phyloP scores from a whole-genome alignment of 2,329 filamentous ascomycete species.

The Fusarium sp. region DNA sequence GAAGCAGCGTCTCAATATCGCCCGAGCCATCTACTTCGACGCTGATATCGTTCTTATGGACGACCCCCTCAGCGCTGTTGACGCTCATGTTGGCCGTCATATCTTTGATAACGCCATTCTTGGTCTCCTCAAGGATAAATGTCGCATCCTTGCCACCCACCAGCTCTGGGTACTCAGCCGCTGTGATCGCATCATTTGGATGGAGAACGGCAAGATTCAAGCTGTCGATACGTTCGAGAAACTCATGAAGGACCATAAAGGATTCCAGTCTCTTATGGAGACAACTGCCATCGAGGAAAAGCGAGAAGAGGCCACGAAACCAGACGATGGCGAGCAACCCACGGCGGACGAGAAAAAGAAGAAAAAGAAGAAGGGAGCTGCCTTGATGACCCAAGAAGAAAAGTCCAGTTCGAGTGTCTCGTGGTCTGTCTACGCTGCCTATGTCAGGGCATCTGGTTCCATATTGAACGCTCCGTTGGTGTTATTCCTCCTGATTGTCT shows the following conservation, averaged over 20 bases:
- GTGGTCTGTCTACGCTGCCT: constrained; percentile 81
- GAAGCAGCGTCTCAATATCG: constrained; percentile 94
- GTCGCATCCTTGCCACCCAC: constrained; percentile 90
- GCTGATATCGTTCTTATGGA: constrained; percentile 74
- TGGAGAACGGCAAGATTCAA: constrained; percentile 85
- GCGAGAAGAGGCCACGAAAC: constrained; percentile 60
- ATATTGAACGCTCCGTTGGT: constrained; percentile 73
- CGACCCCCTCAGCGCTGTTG: constrained; percentile 73
- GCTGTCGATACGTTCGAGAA: constrained; percentile 90
- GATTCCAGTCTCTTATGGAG: constrained; percentile 85
- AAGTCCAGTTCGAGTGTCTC: constrained; percentile 78
- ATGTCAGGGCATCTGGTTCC: constrained; percentile 77
- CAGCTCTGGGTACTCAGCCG: constrained; percentile 91
- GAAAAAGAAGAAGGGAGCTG: constrained; percentile 64
- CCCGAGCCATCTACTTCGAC: constrained; percentile 77
- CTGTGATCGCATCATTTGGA: constrained; percentile 92
- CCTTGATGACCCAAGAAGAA: constrained; percentile 77
- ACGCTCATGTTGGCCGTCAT: constrained; percentile 74
- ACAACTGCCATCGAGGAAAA: constrained; percentile 77
- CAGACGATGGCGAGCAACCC: constrained; percentile 52
- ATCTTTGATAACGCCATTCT: constrained; percentile 96
- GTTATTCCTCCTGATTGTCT: constrained; percentile 68
- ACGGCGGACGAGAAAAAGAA: constrained; percentile 54
- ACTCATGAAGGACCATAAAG: constrained; percentile 79
- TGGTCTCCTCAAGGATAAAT: constrained; percentile 87